Percentiles rank a stretch among this genome's conserved stretches.
These are phyloP conservation scores for Acanthamoeba royreba DNA, from an alignment of 208 protist species.

Conservation along the genomic window DNA sequence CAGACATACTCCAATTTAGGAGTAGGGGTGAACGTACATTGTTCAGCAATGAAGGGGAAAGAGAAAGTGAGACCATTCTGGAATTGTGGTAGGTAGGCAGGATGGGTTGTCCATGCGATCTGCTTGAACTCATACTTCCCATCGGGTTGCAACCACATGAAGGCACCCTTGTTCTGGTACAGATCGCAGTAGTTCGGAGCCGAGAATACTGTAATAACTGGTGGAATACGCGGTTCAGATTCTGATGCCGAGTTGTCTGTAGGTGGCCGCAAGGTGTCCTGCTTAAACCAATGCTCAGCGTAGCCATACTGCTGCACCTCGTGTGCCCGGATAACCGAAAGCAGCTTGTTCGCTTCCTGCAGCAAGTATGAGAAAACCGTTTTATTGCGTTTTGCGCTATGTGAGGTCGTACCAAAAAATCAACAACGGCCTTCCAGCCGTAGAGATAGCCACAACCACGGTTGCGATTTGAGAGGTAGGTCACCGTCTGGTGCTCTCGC, in stretches of 20 bases:
- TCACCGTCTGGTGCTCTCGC: conserved; percentile 1
- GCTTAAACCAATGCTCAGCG: background rate
- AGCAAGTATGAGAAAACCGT: background rate
- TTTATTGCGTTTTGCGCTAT: no score
- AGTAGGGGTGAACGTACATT: background rate
- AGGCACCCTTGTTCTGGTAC: conserved; percentile 86
- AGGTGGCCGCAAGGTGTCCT: background rate
- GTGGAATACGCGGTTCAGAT: conserved; percentile 71
- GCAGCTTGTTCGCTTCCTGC: conserved; percentile 76
- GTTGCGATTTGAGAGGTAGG: background rate
- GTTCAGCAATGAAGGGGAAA: conserved; percentile 28
- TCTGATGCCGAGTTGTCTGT: background rate
- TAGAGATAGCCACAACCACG: conserved; percentile 76
- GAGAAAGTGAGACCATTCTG: conserved; percentile 11
- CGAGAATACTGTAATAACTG: conserved; percentile 90
- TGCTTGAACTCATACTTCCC: conserved; percentile 21
- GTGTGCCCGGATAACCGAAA: conserved; percentile 88
- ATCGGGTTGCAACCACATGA: background rate
- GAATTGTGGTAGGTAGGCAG: conserved; percentile 14
- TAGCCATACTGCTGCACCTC: conserved; percentile 87
- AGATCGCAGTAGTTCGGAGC: conserved; percentile 93
- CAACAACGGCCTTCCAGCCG: background rate
- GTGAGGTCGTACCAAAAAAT: conserved; percentile 56
- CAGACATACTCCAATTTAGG: no score
- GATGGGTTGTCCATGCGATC: background rate